Evolutionary conservation across 805 yeast genomes (phyloP), one percentile per base, ranked within the genome.

Genomic region (Hanseniaspora guilliermondii): DNA sequence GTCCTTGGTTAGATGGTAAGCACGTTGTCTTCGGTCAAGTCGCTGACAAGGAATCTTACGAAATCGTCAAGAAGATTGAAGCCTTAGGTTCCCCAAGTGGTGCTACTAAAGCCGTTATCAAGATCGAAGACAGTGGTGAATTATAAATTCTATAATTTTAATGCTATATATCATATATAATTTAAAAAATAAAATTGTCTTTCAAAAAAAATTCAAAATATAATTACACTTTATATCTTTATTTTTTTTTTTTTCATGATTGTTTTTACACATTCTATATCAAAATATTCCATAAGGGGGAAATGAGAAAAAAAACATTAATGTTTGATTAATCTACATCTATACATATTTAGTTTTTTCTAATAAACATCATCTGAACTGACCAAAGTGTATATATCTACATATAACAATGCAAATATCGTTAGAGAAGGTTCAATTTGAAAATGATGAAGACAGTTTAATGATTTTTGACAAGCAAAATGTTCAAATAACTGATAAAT

Each of bases 21-120:
- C 98, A 93, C 67, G 97, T 89, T 53, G 97, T 93, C 2, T 93
- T 93, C 66, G 98, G 98, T 58, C 80, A 85, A 67, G 88, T 93
- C 59, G 68, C 76, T 59, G 94, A 85, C 58, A 48, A 53, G 47
- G 53, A 48, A 38, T 97, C 97, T 62, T 70, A 75, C 67, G 95
- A 88, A 64, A 73, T 87, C 62, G 87, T 89, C 70, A 82, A 83
- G 84, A 81, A 79, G 74, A 77, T 88, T 64, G 96, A 89, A 77
- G 61, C 79, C 58, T 73, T 72, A 65, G 95, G 95, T 70, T 79
- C 93, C 59, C 69, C 72, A 63, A 70, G 79, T 58, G 95, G 95
- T 73, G 72, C 82, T 61, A 79, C 95, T 70, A 74, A 73, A 60
- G 79, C 82, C 61, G 75, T 73, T 71, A 70, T 86, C 67, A 70